A percentile compares a stretch with the other conserved stretches of the same genome.
phyloP scores from a whole-genome alignment of 805 yeast species.

The Kodamaea nitidulidarum region DNA sequence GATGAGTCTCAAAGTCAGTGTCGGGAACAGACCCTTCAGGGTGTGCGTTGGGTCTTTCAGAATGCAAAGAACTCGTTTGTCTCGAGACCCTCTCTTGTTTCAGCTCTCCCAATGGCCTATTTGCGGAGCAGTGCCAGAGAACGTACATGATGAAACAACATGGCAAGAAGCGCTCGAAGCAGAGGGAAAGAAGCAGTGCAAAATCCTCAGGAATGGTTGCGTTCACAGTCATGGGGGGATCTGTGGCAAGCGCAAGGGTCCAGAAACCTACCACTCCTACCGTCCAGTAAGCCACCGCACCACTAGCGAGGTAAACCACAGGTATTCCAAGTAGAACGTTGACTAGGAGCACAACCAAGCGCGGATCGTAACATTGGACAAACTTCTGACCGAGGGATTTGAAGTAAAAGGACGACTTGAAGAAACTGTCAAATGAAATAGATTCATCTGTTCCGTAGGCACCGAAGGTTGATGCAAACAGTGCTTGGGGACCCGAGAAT shows the following conservation, averaged over 20 bases:
- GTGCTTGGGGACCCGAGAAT: conserved; percentile 48
- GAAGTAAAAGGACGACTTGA: conserved; percentile 70
- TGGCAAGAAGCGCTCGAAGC: conserved; percentile 73
- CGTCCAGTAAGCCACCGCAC: conserved; percentile 51
- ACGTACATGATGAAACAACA: conserved; percentile 65
- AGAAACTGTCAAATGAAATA: conserved; percentile 62
- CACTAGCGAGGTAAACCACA: conserved; percentile 49
- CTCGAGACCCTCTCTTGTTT: too few relatives aligned
- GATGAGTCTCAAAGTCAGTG: too few relatives aligned
- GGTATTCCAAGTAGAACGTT: conserved; percentile 65
- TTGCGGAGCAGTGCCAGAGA: conserved; percentile 57
- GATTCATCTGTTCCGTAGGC: conserved; percentile 50
- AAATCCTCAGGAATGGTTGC: conserved; percentile 49
- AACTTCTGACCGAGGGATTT: conserved; percentile 29
- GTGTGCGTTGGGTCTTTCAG: too few relatives aligned
- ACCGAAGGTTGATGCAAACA: conserved; percentile 49
- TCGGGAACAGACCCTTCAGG: too few relatives aligned
- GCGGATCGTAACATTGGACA: conserved; percentile 65
- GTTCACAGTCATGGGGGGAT: conserved; percentile 68
- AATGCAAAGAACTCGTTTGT: too few relatives aligned
- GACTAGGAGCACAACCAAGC: conserved; percentile 50
- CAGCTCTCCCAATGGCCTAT: conserved; percentile 34
- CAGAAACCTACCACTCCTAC: conserved; percentile 67
- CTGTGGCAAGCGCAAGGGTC: conserved; percentile 72
- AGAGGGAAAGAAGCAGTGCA: conserved; percentile 63